Base-by-base conservation (phyloP, 129 eudicot genomes). In the Lactuca sativa region DNA sequence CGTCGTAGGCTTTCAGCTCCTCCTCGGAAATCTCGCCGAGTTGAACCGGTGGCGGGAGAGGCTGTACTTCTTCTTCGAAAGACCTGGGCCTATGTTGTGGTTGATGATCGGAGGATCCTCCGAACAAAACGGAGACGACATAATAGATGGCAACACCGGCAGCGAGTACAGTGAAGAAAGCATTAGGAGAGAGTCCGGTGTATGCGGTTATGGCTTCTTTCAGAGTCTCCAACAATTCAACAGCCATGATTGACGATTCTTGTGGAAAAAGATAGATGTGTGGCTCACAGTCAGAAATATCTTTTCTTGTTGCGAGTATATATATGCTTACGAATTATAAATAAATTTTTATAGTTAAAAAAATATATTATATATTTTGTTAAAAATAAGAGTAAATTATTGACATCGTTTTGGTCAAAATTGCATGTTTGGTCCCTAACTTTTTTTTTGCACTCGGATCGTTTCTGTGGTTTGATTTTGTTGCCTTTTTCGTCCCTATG, bases 1-100 rank as follows among this genome's bases (percentile, higher is more conserved):
- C 97, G 74, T 86, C 97, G 56, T 84, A 88, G 51, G 76, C 77
- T 63, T 77, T 86, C 64, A 92, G 41, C 56, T 86, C 95, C 25
- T 88, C 87, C 52, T 81, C 97, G 43, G 87, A 75, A 16, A 92
- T 84, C 82, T 88, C 96, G 11, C 97, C 97, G 18, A 92, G 71
- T 64, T 92, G 97, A 66, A 92, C 96, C 7, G 97, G 97, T 1
- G 97, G 97, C 15, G 97, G 97, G 0, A 92, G 83, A 74, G 97
- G 97, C 84, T 82, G 74, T 59, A 76, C 62, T 7, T 75, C 80
- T 68, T 87, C 90, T 69, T 81, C 89, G 21, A 61, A 75, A 4
- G 74, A 70, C 30, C 88, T 71, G 1, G 85, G 33, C 44, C 83
- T 65, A 3, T 62, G 72, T 9, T 67, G 73, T 0, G 72, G 77